Evolutionary conservation across 2,329 filamentous ascomycete genomes (phyloP), one percentile per base, ranked within the genome.

Genomic region (Fusarium stilboides): DNA sequence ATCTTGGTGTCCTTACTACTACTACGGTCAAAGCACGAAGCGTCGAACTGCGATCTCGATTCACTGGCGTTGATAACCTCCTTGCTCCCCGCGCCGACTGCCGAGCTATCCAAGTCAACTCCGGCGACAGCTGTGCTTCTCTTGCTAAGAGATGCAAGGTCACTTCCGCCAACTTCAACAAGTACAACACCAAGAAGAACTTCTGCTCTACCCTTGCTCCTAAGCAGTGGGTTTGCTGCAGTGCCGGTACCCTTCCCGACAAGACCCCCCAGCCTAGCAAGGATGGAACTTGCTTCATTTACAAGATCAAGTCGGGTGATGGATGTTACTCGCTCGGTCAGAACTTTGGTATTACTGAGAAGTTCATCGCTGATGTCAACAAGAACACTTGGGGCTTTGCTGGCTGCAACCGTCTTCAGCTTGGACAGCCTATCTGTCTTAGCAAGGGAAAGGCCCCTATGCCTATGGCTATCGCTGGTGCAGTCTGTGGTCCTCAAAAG

Each of bases 101-200:
- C 52, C 64, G 34, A n/a, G 57, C 72, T 0, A 74, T 61, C 7
- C 71, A 80, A 34, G 80, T 82, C 12, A 67, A 70, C 2, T 69
- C 72, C 0, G 79, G 79, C 2, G 80, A 84, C 51, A 68, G 73
- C 43, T 85, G 83, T 43, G 73, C 59, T 0, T 62, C 76, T 0
- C 70, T 85, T 0, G 81, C 81, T 0, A 51, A 67, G 7, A 72
- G 74, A 37, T 85, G 83, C 54, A 77, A 80, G 6, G 80, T 85
- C 15, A 77, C 78, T 0, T 62, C 67, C 3, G 49, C 68, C 13
- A 74, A 84, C 43, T 80, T 84, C 45, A 76, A 65, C 17, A 77
- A 79, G 52, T 82, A 77, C 65, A 85, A 85, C 63, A 53, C 54
- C 2, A 54, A 55, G 12, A 57, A 63, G 26, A 75, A 74, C 57